phyloP scores from a whole-genome alignment of 306 rosid genomes.

The Ammopiptanthus mongolicus region DNA sequence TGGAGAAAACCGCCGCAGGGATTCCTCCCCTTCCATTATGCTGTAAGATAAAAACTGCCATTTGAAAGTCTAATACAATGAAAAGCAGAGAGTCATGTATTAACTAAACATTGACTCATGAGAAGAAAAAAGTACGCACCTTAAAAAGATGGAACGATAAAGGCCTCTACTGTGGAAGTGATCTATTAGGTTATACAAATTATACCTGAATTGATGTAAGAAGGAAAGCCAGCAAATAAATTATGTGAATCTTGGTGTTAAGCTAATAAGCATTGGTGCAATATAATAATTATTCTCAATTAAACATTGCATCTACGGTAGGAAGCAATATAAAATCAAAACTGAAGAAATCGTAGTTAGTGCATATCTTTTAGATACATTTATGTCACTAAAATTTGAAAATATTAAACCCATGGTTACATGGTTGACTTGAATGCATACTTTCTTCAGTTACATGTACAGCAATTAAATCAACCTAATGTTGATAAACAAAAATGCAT shows the following conservation, averaged over 20 bases:
- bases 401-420: slow-evolving; percentile 6
- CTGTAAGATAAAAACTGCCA: slow-evolving; percentile 41
- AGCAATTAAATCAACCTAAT: not conserved
- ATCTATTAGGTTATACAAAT: slow-evolving; percentile 61
- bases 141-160: slow-evolving; percentile 68
- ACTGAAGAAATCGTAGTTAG: not conserved
- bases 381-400: not conserved
- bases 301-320: slow-evolving; percentile 2
- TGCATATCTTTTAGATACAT: not conserved
- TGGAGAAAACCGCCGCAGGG: slow-evolving; percentile 74
- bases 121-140: slow-evolving; percentile 34
- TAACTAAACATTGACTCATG: not conserved
- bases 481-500: not conserved
- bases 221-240: slow-evolving; percentile 14
- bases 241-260: not conserved
- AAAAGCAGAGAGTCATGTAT: slow-evolving; percentile 10
- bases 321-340: slow-evolving; percentile 2
- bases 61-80: slow-evolving; percentile 12
- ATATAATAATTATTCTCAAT: not conserved
- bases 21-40: slow-evolving; percentile 95
- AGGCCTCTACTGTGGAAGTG: slow-evolving; percentile 84
- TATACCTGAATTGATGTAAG: slow-evolving; percentile 63
- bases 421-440: not conserved
- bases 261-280: not conserved
- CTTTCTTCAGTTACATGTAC: not conserved